These are phyloP conservation scores for Phoenix dactylifera DNA, from an alignment of 176 grass and related monocot species.

Conservation along the genomic window DNA sequence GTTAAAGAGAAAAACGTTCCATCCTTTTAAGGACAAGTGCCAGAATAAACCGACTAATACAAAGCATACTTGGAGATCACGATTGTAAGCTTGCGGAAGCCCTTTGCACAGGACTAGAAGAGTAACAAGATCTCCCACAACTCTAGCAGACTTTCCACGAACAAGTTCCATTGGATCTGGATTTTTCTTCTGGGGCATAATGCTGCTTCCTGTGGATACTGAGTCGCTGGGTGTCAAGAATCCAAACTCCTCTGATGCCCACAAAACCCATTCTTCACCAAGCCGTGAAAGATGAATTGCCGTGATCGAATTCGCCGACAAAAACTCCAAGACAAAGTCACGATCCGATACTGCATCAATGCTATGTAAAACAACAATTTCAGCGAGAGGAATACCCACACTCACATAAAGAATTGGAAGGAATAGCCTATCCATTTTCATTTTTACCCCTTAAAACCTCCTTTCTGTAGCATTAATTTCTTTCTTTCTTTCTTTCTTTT, in stretches of 20 bases:
- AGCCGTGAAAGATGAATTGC: conserved; percentile 93
- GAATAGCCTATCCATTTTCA: too few relatives aligned
- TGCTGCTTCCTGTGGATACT: conserved; percentile 73
- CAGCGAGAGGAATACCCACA: too few relatives aligned
- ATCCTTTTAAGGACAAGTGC: not conserved
- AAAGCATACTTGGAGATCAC: conserved; percentile 68
- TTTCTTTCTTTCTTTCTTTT: too few relatives aligned
- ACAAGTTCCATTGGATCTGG: conserved; percentile 95
- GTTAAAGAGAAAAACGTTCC: not conserved
- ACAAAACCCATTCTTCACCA: conserved; percentile 96
- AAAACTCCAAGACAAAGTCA: conserved; percentile 91
- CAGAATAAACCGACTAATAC: too few relatives aligned
- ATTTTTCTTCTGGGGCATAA: conserved; percentile 96
- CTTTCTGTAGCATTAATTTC: too few relatives aligned
- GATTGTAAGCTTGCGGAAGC: conserved; percentile 91
- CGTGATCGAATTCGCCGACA: conserved; percentile 74
- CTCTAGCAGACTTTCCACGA: conserved; percentile 88
- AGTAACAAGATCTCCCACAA: conserved; percentile 85
- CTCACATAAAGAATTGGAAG: too few relatives aligned
- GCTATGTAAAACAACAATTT: conserved; percentile 23
- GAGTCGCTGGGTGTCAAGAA: conserved; percentile 74
- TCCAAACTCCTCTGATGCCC: conserved; percentile 97
- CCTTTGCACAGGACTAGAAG: conserved; percentile 85
- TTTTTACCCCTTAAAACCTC: too few relatives aligned
- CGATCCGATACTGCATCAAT: conserved; percentile 99